A percentile compares a stretch with the other conserved stretches of the same genome.
Conservation (phyloP, 2,329 filamentous ascomycete genomes). For the Venturia pyrina region DNA sequence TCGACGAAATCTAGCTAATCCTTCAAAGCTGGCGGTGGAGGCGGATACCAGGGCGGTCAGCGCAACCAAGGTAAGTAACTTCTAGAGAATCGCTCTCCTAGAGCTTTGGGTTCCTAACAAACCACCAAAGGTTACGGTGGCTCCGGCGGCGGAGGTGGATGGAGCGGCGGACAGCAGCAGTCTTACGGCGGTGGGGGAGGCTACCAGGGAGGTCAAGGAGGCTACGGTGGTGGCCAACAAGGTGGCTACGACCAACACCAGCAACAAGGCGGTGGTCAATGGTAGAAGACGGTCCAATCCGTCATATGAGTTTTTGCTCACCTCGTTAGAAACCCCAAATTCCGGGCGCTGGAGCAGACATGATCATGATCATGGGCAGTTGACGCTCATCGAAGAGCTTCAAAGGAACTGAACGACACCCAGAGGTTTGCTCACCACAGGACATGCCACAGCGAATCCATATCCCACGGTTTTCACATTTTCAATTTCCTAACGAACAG, state of each 20-base stretch:
- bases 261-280: slow-evolving; percentile 18
- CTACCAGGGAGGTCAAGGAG: slow-evolving; percentile 22
- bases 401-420: neutral
- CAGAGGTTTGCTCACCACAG: neutral
- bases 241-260: slow-evolving; percentile 19
- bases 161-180: slow-evolving; percentile 12
- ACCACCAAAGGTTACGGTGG: neutral
- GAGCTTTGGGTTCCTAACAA: neutral
- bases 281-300: slow-evolving; percentile 12
- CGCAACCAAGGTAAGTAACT: slow-evolving; percentile 13
- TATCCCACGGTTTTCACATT: neutral
- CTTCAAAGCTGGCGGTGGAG: slow-evolving; percentile 12
- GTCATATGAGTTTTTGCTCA: neutral
- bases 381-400: neutral
- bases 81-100: neutral
- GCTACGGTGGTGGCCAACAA: slow-evolving; percentile 14
- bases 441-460: neutral
- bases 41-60: slow-evolving; percentile 18
- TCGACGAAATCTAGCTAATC: neutral
- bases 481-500: neutral
- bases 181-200: slow-evolving; percentile 14
- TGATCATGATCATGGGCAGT: neutral
- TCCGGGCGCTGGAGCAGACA: neutral
- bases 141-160: slow-evolving; percentile 5
- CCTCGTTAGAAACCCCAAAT: neutral